Evolutionary conservation across 108 stramenopile species (phyloP), one percentile per base, ranked within the genome.

Genomic region (Seminavis robusta): DNA sequence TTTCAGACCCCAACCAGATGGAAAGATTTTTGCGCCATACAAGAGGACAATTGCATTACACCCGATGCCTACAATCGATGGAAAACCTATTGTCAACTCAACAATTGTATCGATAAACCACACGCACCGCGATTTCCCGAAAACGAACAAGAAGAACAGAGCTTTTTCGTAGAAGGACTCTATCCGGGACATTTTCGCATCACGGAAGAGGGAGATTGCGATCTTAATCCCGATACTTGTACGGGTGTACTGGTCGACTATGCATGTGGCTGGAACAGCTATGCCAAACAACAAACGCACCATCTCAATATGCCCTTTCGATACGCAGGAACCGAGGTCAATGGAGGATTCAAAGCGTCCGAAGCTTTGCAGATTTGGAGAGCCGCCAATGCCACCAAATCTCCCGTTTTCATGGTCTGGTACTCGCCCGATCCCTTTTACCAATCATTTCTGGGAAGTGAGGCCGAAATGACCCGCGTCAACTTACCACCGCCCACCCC

Each of bases 151-250:
- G 38, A 24, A 4, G 65, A 67, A 28, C 50, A 49, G n/a, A 38
- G 28, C 9, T 59, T 42, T 16, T 6, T 57, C 16, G 21, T 47
- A 11, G 59, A 37, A 17, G 52, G 27, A 16, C 38, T 60, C 24
- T 76, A 65, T 56, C 61, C 33, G 4, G 76, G 76, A 26, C 50
- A 71, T 36, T 77, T 71, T 49, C 58, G 70, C 29, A 23, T 27
- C 4, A 71, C 76, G 1, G 76, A 65, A 16, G 33, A 67, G 23
- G 71, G 62, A 33, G 41, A 77, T 34, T 77, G 76, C 59, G 33
- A 8, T 10, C 1, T 36, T 1, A 32, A 40, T 39, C 59, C 59
- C 8, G 33, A 21, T 2, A 63, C 47, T 32, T 74, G 73, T 40
- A 74, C 61, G 3, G 73, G 73, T 0, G 48, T 60, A 19, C 52